These are phyloP conservation scores for Albizia julibrissin DNA, from an alignment of 306 rosid genomes.

Conservation along the genomic window DNA sequence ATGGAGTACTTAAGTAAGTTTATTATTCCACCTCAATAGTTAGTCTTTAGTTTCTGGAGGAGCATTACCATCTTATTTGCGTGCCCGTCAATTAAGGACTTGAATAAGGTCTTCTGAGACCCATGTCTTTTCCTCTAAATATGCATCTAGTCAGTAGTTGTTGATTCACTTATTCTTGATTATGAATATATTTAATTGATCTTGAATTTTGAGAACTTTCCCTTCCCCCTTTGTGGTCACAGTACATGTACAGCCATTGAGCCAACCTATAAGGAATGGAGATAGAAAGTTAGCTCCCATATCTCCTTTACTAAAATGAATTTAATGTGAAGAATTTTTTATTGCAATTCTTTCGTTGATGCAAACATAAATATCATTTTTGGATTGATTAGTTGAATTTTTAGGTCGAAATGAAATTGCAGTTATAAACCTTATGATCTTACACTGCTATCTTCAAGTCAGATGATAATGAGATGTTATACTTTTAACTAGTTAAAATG, in stretches of 20 bases:
- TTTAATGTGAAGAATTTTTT: not conserved
- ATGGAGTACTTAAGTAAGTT: not conserved
- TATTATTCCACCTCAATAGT: not conserved
- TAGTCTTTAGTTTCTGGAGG: not conserved
- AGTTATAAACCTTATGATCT: not conserved
- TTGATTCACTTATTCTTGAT: not conserved
- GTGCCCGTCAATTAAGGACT: not conserved
- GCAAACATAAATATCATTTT: not conserved
- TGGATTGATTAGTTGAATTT: constrained; percentile 22
- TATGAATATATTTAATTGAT: not conserved
- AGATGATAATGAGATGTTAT: constrained; percentile 10
- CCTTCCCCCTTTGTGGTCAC: not conserved
- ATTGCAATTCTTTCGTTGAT: not conserved
- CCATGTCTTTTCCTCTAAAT: not conserved
- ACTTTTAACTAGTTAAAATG: not conserved
- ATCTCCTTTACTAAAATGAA: too few relatives aligned
- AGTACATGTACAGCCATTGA: not conserved
- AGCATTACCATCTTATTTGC: not conserved
- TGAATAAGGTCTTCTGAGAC: not conserved
- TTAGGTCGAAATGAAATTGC: not conserved
- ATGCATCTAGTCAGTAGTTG: not conserved
- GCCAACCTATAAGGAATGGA: constrained; percentile 7
- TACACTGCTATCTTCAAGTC: not conserved
- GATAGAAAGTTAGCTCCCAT: too few relatives aligned
- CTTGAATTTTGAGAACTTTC: not conserved